Percentiles rank a stretch among this genome's conserved stretches.
Conservation (phyloP, 805 yeast genomes). For the Spathaspora boniae region DNA sequence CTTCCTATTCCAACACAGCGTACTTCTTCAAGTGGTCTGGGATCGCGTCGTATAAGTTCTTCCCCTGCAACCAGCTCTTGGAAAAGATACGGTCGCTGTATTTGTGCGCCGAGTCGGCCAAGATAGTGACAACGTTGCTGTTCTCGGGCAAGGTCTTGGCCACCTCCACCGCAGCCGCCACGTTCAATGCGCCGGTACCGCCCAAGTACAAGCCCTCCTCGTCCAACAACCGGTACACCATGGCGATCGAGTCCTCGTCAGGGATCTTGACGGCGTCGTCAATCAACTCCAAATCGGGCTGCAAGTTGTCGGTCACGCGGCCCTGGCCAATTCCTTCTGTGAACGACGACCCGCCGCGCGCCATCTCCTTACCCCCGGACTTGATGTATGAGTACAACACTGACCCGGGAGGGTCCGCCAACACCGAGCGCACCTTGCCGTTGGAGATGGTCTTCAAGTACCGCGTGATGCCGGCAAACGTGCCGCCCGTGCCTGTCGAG, state of each 20-base stretch:
- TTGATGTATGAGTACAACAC: slow-evolving; percentile 76
- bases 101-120: slow-evolving; percentile 88
- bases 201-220: slow-evolving; percentile 91
- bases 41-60: slow-evolving; percentile 59
- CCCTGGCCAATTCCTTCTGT: slow-evolving; percentile 98
- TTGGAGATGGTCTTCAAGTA: slow-evolving; percentile 67
- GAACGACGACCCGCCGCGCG: slow-evolving; percentile 77
- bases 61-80: slow-evolving; percentile 68
- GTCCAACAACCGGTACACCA: slow-evolving; percentile 79
- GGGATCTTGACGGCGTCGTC: slow-evolving; percentile 81
- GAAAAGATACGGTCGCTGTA: slow-evolving; percentile 81
- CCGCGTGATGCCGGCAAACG: slow-evolving; percentile 81
- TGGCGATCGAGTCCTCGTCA: slow-evolving; percentile 75
- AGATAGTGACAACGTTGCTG: slow-evolving; percentile 79
- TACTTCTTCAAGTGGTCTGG: slow-evolving; percentile 73
- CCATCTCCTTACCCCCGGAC: slow-evolving; percentile 63
- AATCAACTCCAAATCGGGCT: slow-evolving; percentile 63
- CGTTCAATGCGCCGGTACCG: slow-evolving; percentile 88
- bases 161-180: slow-evolving; percentile 79
- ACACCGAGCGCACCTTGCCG: slow-evolving; percentile 57
- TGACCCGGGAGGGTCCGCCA: slow-evolving; percentile 95
- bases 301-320: slow-evolving; percentile 79
- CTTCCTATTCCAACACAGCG: slow-evolving; percentile 38
- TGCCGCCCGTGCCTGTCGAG: slow-evolving; percentile 91
- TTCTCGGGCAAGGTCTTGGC: slow-evolving; percentile 76